These are phyloP conservation scores for Heliamphora pulchella DNA, from an alignment of 179 eudicot genomes.

Conservation along the genomic window DNA sequence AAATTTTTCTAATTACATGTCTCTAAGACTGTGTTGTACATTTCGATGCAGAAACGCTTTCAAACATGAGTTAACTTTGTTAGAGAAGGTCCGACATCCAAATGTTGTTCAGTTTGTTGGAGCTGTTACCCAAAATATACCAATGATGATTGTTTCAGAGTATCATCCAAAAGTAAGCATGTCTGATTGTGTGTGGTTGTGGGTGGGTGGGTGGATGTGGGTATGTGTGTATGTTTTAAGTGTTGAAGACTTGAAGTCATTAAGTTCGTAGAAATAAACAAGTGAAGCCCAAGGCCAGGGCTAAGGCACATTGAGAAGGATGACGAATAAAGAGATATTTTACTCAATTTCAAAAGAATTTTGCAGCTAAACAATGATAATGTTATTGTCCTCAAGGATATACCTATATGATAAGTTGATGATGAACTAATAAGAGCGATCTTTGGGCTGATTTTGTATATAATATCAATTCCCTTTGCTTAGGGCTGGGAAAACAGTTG, in stretches of 20 bases:
- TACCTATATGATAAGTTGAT: constrained; percentile 1
- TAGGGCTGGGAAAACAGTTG: neutral
- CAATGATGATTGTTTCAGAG: constrained; percentile 98
- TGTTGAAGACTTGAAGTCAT: neutral
- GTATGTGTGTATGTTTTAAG: neutral
- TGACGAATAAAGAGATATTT: neutral
- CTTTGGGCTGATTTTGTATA: neutral
- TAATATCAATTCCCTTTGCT: neutral
- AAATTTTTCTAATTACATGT: neutral
- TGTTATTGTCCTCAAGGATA: neutral
- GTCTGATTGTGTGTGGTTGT: neutral
- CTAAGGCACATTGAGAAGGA: neutral
- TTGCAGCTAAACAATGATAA: neutral
- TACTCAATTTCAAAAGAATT: neutral
- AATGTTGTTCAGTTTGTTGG: constrained; percentile 98
- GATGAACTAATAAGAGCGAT: neutral
- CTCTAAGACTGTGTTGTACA: neutral
- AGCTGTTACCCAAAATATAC: constrained; percentile 95
- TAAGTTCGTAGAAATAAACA: neutral
- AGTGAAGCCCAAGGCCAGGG: neutral
- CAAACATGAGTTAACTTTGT: constrained; percentile 71
- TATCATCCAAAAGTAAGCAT: constrained; percentile 66
- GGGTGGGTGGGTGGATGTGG: neutral
- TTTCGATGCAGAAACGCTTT: constrained; percentile 66
- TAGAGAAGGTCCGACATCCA: constrained; percentile 97